phyloP scores from a whole-genome alignment of 169 alveolate genomes.

The Theileria orientalis region DNA sequence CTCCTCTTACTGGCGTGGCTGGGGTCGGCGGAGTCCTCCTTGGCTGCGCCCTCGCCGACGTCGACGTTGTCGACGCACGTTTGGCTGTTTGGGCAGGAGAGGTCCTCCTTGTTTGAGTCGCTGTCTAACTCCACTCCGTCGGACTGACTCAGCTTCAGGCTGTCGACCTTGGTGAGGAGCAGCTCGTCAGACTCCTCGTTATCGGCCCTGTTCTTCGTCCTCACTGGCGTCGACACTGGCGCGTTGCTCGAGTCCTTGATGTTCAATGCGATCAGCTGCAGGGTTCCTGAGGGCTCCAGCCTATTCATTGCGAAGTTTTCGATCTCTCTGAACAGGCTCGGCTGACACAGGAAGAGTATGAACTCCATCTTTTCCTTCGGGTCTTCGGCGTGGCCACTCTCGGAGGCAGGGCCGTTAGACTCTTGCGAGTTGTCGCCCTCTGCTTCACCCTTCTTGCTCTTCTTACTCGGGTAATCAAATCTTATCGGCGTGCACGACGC shows the following conservation, averaged over 20 bases:
- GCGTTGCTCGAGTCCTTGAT: constrained; percentile 14
- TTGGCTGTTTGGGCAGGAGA: too few species aligned
- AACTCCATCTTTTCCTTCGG: not conserved
- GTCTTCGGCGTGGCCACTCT: constrained; percentile 17
- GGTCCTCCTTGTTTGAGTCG: not conserved
- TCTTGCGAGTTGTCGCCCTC: not conserved
- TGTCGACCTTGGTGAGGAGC: not conserved
- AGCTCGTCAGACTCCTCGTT: not conserved
- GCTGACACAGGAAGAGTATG: constrained; percentile 49
- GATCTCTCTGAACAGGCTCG: constrained; percentile 36
- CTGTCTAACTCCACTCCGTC: not conserved
- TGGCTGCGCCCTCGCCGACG: not conserved
- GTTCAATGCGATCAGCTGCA: constrained; percentile 54
- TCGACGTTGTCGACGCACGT: not conserved
- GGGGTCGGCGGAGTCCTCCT: constrained; percentile 6
- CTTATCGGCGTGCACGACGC: not conserved
- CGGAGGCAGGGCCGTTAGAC: not conserved
- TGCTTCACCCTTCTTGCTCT: not conserved
- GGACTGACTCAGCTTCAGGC: not conserved
- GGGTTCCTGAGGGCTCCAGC: constrained; percentile 62
- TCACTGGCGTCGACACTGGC: not conserved
- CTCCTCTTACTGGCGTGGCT: constrained; percentile 6
- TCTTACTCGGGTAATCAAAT: not conserved
- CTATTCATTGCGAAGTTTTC: constrained; percentile 36
- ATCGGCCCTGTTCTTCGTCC: not conserved